These are phyloP conservation scores for Bisporella sp. DNA, from an alignment of 2,329 filamentous ascomycete species.

Conservation along the genomic window DNA sequence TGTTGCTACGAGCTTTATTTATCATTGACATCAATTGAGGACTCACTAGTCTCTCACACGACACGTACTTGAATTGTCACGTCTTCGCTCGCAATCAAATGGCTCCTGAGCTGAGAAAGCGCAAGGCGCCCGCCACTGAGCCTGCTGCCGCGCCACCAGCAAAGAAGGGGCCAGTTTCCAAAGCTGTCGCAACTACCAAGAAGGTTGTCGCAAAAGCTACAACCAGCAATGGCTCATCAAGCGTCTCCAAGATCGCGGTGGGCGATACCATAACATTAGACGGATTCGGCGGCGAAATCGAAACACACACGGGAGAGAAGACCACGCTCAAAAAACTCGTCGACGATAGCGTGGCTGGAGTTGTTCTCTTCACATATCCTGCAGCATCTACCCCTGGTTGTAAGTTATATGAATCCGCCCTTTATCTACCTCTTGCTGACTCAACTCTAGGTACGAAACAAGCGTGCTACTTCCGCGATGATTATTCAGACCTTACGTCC, in stretches of 20 bases:
- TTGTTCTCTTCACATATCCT: constrained; percentile 93
- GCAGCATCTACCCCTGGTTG: constrained; percentile 92
- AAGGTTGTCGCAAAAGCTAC: constrained; percentile 27
- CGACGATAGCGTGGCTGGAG: constrained; percentile 74
- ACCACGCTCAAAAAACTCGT: constrained; percentile 76
- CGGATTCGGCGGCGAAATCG: constrained; percentile 62
- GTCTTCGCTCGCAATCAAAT: constrained; percentile 22
- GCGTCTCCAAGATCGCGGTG: constrained; percentile 34
- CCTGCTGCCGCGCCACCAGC: constrained; percentile 38
- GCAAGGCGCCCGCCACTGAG: constrained; percentile 45
- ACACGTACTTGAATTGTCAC: too few relatives aligned
- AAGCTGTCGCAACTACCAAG: constrained; percentile 33
- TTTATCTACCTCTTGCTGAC: background rate
- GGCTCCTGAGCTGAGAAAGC: constrained; percentile 54
- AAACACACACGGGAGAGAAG: constrained; percentile 77
- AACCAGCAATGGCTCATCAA: constrained; percentile 19
- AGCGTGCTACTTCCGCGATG: constrained; percentile 88
- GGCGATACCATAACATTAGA: constrained; percentile 51
- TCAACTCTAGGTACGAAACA: constrained; percentile 73
- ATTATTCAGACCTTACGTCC: constrained; percentile 66
- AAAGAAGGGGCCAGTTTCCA: constrained; percentile 38
- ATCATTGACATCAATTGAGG: too few relatives aligned
- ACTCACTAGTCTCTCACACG: too few relatives aligned
- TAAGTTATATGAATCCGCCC: constrained; percentile 42
- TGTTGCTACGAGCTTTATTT: too few relatives aligned